These are phyloP conservation scores for Davidsoniella neocaledoniae DNA, from an alignment of 2,329 filamentous ascomycete species.

Conservation along the genomic window DNA sequence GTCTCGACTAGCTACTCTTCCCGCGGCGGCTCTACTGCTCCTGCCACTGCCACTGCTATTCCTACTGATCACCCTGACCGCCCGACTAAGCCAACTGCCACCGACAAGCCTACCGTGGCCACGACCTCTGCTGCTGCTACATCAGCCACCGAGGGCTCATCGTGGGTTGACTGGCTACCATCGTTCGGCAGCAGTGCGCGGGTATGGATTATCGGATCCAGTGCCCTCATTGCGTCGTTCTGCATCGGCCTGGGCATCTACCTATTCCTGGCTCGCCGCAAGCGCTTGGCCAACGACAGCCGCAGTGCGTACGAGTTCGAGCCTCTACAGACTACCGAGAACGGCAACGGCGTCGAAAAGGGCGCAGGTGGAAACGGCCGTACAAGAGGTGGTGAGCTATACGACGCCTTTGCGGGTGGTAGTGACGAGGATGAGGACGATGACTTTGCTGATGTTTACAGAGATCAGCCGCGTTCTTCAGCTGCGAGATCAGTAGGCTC, in stretches of 20 bases:
- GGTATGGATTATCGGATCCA: constrained; percentile 80
- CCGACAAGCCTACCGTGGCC: constrained; percentile 16
- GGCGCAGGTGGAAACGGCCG: constrained; percentile 26
- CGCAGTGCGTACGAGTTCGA: constrained; percentile 89
- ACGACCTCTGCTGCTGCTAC: constrained; percentile 14
- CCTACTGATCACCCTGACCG: constrained; percentile 50
- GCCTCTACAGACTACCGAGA: constrained; percentile 70
- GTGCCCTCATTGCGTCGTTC: constrained; percentile 73
- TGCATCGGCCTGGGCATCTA: constrained; percentile 66
- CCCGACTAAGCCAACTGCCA: constrained; percentile 30
- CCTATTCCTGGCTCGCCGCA: constrained; percentile 63
- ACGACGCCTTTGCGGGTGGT: constrained; percentile 92
- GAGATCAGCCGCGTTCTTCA: constrained; percentile 18
- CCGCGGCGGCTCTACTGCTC: constrained; percentile 42
- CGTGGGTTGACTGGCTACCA: constrained; percentile 74
- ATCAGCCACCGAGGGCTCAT: constrained; percentile 26
- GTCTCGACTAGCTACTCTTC: constrained; percentile 25
- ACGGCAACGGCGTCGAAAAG: constrained; percentile 31
- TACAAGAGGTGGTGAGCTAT: constrained; percentile 69
- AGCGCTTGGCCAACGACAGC: constrained; percentile 54
- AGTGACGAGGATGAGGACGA: constrained; percentile 49
- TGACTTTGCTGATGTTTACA: constrained; percentile 25
- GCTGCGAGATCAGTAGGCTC: neutral
- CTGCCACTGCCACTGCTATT: constrained; percentile 21
- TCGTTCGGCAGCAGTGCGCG: constrained; percentile 81